Evolutionary conservation across 345 rosid species (phyloP), one percentile per base, ranked within the genome.

Genomic region (Tarenaya hassleriana): DNA sequence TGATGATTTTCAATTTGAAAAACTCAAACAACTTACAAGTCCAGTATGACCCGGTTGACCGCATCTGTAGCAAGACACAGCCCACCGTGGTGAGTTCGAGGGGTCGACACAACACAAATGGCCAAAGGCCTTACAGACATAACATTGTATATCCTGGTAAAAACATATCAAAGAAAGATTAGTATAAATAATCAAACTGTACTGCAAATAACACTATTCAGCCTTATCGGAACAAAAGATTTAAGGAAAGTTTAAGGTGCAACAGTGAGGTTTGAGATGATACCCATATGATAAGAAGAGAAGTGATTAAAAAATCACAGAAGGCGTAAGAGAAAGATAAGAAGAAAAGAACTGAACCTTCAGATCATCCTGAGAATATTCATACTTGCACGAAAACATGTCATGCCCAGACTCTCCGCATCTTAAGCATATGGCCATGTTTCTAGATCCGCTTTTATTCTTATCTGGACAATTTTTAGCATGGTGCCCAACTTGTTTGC

Each of bases 381-480:
- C 70, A 34, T 73, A 76, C 64, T 55, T 41, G 72, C 98, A 85
- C 44, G 78, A 71, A 63, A 81, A 83, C 94, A 92, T 83, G 42
- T 85, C 95, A 69, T 92, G 96, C 54, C 98, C 95, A 21, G 73
- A 68, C 18, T 56, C 77, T 48, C 95, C 97, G 58, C 98, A 88
- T 73, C 78, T 83, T 57, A 92, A 69, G 71, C 98, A 92, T 18
- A 81, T 53, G 60, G 70, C 71, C 33, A 55, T 58, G 39, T n/a
- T 64, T 46, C 69, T 73, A 11, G 51, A 61, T 35, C 64, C 61
- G 17, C 47, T 60, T 21, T 75, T 85, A 50, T 73, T 50, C 71
- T 76, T 92, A 59, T 79, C 81, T 2, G 88, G 96, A 73, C 98
- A 92, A 58, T 81, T 77, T 67, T 71, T 92, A 2, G 94, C 86